phyloP scores from a whole-genome alignment of 176 grass and related monocot genomes.

The Oryza meyeriana region DNA sequence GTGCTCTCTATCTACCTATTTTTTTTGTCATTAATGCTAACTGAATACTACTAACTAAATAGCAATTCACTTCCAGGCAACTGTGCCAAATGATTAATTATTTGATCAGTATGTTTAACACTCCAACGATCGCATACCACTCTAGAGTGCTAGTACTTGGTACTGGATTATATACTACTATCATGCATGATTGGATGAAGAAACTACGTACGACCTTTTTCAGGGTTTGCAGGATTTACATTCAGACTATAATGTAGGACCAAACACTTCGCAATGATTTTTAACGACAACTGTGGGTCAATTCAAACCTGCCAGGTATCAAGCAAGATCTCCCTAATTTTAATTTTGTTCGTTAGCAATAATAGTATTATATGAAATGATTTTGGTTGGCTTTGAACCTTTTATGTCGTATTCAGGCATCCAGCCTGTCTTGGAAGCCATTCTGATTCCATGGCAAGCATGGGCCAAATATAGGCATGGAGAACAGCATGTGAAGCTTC shows the following conservation, averaged over 20 bases:
- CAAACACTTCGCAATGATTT: neutral
- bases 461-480: neutral
- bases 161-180: neutral
- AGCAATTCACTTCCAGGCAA: neutral
- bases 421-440: neutral
- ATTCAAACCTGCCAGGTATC: neutral
- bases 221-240: neutral
- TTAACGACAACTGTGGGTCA: neutral
- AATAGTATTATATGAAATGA: neutral
- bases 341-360: neutral
- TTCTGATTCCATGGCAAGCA: neutral
- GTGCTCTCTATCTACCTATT: neutral
- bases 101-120: neutral
- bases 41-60: neutral
- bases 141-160: neutral
- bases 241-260: neutral
- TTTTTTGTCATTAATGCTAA: neutral
- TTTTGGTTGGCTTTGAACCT: neutral
- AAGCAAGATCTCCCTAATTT: neutral
- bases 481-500: neutral
- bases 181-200: neutral
- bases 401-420: neutral
- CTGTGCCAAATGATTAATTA: slow-evolving; percentile 2
- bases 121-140: too few relatives aligned
- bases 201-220: neutral